Percentiles rank a stretch among this genome's conserved stretches.
Evolutionary conservation across 139 green algal genomes (phyloP).

Genomic region (Zygnema circumcarinatum): DNA sequence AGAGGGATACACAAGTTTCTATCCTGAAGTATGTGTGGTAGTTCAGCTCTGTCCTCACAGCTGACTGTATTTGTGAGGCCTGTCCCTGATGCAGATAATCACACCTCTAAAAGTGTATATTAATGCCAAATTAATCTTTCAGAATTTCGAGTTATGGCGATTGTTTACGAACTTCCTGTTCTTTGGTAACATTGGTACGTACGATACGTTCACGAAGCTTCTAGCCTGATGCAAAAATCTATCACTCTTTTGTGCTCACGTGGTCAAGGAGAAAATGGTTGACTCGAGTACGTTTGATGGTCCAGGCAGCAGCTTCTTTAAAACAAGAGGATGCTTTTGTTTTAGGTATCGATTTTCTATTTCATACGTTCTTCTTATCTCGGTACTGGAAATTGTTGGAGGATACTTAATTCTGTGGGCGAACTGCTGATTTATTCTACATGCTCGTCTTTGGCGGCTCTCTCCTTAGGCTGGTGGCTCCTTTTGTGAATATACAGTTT

Average conservation of each 20-base stretch:
- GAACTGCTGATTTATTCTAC: conserved; percentile 95
- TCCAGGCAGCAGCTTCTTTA: no score
- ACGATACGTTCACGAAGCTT: neutral
- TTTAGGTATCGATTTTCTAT: conserved; percentile 96
- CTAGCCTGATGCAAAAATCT: neutral
- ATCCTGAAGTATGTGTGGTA: no score
- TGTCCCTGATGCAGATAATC: conserved; percentile 74
- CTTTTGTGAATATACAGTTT: conserved; percentile 95
- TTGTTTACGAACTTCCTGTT: conserved; percentile 98
- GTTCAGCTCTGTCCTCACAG: no score
- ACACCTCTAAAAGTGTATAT: conserved; percentile 97
- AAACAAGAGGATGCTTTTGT: conserved; percentile 44
- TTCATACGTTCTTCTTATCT: conserved; percentile 99
- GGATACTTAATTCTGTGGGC: conserved; percentile 92
- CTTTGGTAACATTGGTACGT: conserved; percentile 89
- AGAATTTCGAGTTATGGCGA: conserved; percentile 90
- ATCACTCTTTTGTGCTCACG: no score
- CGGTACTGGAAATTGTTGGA: conserved; percentile 96
- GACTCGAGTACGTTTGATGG: no score
- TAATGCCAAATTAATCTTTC: conserved; percentile 89
- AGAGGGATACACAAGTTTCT: no score
- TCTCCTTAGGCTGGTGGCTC: conserved; percentile 81
- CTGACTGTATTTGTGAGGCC: neutral
- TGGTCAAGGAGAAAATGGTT: no score
- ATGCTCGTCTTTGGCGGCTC: conserved; percentile 93